phyloP scores from a whole-genome alignment of 108 stramenopile species.

The Cyclostephanos tholiformis region DNA sequence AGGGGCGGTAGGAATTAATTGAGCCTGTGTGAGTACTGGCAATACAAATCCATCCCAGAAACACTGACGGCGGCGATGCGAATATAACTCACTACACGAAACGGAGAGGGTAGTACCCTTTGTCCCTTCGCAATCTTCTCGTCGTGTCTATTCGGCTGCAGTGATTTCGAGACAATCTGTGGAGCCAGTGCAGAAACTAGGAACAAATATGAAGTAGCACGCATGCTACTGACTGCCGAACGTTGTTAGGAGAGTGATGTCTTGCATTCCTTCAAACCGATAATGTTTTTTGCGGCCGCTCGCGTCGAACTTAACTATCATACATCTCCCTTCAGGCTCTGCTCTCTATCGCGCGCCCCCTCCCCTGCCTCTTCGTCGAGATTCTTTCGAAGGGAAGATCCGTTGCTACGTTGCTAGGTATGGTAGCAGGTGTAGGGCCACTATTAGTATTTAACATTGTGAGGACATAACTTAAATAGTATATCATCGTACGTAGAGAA shows the following conservation, averaged over 20 bases:
- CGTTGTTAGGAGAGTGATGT: not conserved
- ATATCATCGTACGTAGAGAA: too few relatives aligned
- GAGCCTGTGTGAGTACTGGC: not conserved
- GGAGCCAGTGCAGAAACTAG: not conserved
- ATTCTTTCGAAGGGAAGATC: too few relatives aligned
- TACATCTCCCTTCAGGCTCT: too few relatives aligned
- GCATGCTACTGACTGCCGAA: not conserved
- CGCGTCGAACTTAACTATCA: too few relatives aligned
- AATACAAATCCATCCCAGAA: not conserved
- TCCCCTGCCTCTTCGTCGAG: not conserved
- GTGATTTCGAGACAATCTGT: not conserved
- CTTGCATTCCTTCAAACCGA: not conserved
- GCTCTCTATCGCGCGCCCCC: too few relatives aligned
- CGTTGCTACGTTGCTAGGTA: too few relatives aligned
- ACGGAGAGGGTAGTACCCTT: conserved; percentile 28
- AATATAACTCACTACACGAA: conserved; percentile 47
- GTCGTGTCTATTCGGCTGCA: not conserved
- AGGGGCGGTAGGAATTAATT: not conserved
- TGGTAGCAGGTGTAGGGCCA: too few relatives aligned
- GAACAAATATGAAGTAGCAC: not conserved
- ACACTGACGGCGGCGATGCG: not conserved
- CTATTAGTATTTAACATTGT: too few relatives aligned
- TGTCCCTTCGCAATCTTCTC: not conserved
- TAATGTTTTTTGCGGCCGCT: not conserved
- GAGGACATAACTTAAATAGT: too few relatives aligned